Conservation (phyloP, 106 monocot genomes). For the Ottelia alismoides region DNA sequence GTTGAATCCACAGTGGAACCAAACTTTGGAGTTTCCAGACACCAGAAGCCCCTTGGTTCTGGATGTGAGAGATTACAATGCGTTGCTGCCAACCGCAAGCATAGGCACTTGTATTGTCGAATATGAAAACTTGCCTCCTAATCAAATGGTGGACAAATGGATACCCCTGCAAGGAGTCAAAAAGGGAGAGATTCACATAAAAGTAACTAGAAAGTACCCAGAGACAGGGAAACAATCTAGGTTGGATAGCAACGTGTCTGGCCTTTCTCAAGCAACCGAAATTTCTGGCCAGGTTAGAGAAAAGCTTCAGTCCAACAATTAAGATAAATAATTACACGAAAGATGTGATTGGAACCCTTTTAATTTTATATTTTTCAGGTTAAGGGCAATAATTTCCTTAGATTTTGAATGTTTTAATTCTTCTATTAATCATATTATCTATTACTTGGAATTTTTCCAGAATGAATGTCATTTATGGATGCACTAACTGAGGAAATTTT, state of each 20-base stretch:
- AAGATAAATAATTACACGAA: too few species aligned
- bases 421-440: too few species aligned
- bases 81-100: constrained; percentile 49
- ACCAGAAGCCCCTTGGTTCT: constrained; percentile 43
- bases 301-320: too few species aligned
- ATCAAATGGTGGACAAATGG: constrained; percentile 67
- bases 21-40: constrained; percentile 71
- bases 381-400: too few species aligned
- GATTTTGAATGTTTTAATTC: too few species aligned
- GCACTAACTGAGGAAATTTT: too few species aligned
- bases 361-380: too few species aligned
- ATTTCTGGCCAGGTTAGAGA: constrained; percentile 40
- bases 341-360: too few species aligned
- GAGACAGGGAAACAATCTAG: constrained; percentile 29
- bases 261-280: constrained; percentile 23
- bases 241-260: constrained; percentile 6
- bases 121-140: constrained; percentile 48
- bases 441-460: too few species aligned
- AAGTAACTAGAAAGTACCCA: constrained; percentile 53
- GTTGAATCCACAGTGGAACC: constrained; percentile 68
- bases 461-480: too few species aligned
- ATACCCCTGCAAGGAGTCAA: constrained; percentile 77
- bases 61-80: constrained; percentile 81
- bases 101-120: constrained; percentile 77
- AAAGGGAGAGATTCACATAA: too few species aligned